A percentile compares a stretch with the other conserved stretches of the same genome.
Evolutionary conservation across 495 filamentous ascomycete genomes (phyloP).

Genomic region (Aspergillus incahuasiensis): DNA sequence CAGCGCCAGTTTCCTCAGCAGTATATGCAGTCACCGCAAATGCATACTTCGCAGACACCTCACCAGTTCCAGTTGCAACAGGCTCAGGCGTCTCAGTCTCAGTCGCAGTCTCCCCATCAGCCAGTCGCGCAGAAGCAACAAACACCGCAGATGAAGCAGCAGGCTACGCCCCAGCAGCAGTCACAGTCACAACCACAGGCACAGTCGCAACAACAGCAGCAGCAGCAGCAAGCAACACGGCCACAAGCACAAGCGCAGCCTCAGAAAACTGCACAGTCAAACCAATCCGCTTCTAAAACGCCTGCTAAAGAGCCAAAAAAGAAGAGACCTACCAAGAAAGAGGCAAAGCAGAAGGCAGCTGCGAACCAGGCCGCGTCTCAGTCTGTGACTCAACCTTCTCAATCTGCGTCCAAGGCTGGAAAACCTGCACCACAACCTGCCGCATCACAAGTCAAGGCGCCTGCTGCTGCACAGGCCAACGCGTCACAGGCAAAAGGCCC

Average conservation of each 20-base stretch:
- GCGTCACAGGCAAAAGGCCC: not conserved
- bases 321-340: conserved; percentile 4
- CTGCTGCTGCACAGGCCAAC: too few relatives aligned
- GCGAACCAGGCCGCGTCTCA: not conserved
- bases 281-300: not conserved
- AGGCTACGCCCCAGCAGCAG: not conserved
- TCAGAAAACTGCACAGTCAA: conserved; percentile 7
- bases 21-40: conserved; percentile 20
- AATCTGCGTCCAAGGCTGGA: too few relatives aligned
- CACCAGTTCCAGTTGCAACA: conserved; percentile 18
- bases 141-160: conserved; percentile 13
- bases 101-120: conserved; percentile 16
- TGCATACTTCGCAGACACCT: conserved; percentile 13
- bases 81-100: conserved; percentile 17
- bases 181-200: conserved; percentile 26
- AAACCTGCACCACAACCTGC: not conserved
- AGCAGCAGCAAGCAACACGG: conserved; percentile 24
- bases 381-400: not conserved
- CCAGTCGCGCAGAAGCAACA: conserved; percentile 18
- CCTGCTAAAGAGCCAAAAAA: conserved; percentile 3
- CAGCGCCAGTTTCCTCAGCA: conserved; percentile 22
- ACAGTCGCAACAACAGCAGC: conserved; percentile 1
- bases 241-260: conserved; percentile 14
- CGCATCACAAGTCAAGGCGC: not conserved
- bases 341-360: conserved; percentile 10